These are phyloP conservation scores for Ephemerocybe angulata DNA, from an alignment of 768 basidiomycete species.

Conservation along the genomic window DNA sequence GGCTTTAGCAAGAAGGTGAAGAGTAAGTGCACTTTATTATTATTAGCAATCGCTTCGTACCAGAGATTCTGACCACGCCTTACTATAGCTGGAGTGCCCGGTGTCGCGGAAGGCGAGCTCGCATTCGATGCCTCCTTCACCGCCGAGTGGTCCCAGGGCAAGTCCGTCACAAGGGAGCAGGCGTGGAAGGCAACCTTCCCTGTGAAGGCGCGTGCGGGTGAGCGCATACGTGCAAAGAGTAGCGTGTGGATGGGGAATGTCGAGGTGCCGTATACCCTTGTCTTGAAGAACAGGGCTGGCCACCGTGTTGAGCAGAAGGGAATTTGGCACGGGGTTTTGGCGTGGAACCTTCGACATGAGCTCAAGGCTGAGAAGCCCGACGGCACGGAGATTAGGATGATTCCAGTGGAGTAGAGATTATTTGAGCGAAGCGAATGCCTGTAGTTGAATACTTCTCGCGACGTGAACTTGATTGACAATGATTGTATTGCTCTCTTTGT, in stretches of 20 bases:
- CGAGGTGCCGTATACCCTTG: background rate
- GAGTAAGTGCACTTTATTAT: background rate
- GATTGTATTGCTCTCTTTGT: too few relatives aligned
- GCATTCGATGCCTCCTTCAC: background rate
- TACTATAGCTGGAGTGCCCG: background rate
- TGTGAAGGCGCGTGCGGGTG: background rate
- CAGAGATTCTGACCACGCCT: background rate
- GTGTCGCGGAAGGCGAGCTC: background rate
- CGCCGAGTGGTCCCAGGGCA: background rate
- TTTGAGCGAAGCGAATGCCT: too few relatives aligned
- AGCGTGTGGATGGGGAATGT: background rate
- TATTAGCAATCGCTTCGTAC: background rate
- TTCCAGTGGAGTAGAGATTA: background rate
- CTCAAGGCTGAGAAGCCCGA: background rate
- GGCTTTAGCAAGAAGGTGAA: background rate
- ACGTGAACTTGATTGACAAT: too few relatives aligned
- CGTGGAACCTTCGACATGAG: conserved; percentile 2
- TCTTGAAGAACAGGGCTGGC: background rate
- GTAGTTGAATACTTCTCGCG: too few relatives aligned
- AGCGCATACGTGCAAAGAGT: background rate
- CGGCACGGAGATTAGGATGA: background rate
- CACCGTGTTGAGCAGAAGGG: conserved; percentile 1
- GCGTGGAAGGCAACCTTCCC: background rate
- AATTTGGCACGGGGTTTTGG: background rate
- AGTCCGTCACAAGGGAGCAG: background rate